These are phyloP conservation scores for Syzygium grande DNA, from an alignment of 345 rosid species.

Conservation along the genomic window DNA sequence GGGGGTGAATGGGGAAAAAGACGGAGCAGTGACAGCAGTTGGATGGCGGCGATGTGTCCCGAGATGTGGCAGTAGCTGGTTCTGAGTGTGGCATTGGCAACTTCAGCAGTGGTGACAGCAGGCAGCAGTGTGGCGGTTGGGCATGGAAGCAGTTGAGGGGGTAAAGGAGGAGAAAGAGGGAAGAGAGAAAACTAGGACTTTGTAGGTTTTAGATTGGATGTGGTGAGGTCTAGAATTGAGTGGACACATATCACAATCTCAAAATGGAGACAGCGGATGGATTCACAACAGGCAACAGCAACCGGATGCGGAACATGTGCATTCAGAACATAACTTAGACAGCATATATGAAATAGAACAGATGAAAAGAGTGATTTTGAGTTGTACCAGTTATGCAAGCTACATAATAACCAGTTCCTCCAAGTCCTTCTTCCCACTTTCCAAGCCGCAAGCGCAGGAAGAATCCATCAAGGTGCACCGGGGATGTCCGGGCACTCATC, in stretches of 20 bases:
- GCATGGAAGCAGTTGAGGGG: neutral
- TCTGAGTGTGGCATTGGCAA: neutral
- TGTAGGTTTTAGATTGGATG: neutral
- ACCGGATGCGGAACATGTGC: neutral
- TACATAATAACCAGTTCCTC: constrained; percentile 67
- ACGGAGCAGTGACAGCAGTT: neutral
- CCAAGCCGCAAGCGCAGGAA: constrained; percentile 78
- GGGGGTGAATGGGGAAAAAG: neutral
- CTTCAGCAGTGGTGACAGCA: neutral
- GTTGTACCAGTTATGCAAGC: constrained; percentile 69
- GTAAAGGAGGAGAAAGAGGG: neutral
- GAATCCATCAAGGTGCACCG: constrained; percentile 55
- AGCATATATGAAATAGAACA: neutral
- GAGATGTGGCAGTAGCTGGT: neutral
- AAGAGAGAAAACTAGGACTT: neutral
- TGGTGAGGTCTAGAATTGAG: neutral
- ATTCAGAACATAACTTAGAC: neutral
- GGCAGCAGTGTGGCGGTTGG: neutral
- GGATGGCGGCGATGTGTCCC: neutral
- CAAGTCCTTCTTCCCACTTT: constrained; percentile 64
- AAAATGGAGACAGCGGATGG: neutral
- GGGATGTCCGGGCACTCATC: constrained; percentile 38
- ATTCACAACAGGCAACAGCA: neutral
- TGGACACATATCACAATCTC: neutral
- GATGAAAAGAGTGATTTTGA: neutral